phyloP scores from a whole-genome alignment of 805 yeast genomes.

The Yamadazyma nakazawae region DNA sequence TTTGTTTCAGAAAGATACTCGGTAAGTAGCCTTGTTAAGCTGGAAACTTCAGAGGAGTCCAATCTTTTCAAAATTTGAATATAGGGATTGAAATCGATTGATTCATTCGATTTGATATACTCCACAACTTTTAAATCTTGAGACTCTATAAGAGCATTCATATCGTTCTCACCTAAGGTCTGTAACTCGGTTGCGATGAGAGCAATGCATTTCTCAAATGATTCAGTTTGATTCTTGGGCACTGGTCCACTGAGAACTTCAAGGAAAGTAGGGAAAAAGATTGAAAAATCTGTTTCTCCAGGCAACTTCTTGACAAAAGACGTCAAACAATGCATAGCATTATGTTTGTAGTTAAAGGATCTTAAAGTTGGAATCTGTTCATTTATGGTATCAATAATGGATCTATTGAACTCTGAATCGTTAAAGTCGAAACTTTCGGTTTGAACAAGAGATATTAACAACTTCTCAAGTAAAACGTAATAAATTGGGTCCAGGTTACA shows the following conservation, averaged over 20 bases:
- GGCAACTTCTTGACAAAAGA: conserved; percentile 10
- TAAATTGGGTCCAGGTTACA: conserved; percentile 51
- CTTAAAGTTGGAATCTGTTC: conserved; percentile 16
- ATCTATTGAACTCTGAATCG: neutral
- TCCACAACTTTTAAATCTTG: conserved; percentile 1
- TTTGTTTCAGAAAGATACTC: conserved; percentile 9
- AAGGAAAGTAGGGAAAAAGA: neutral
- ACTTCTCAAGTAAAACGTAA: conserved; percentile 29
- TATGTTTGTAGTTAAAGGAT: conserved; percentile 16
- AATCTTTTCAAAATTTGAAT: neutral
- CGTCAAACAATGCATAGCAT: conserved; percentile 19
- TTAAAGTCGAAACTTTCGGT: conserved; percentile 5
- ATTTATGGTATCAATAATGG: conserved; percentile 14
- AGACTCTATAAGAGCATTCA: neutral
- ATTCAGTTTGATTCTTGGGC: neutral
- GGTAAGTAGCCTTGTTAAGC: neutral
- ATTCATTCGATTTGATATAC: conserved; percentile 1
- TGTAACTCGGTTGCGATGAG: neutral
- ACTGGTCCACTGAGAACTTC: neutral
- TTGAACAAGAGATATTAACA: conserved; percentile 16
- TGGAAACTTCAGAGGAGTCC: neutral
- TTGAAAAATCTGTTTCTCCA: neutral
- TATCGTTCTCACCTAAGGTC: neutral
- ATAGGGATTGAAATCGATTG: neutral
- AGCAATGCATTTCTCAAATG: neutral